Conservation (phyloP, 148 eudicot species). For the Diospyros kaki region DNA sequence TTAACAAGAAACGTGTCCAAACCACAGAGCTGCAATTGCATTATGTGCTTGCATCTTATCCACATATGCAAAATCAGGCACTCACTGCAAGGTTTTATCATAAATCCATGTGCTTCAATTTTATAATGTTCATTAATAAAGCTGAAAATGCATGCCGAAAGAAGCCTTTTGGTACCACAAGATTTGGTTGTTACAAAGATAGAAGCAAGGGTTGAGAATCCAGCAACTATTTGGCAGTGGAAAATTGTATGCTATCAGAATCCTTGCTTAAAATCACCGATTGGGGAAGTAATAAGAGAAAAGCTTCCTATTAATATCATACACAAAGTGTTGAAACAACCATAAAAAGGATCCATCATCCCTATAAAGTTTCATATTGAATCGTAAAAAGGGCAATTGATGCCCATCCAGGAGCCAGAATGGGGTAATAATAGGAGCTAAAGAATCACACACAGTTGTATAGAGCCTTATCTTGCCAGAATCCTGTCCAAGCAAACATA, state of each 20-base stretch:
- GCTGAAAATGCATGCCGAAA: neutral
- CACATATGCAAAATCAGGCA: neutral
- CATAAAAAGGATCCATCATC: neutral
- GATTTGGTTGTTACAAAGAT: neutral
- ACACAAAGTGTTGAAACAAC: neutral
- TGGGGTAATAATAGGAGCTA: neutral
- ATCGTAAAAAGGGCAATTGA: too few relatives aligned
- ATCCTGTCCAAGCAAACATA: too few relatives aligned
- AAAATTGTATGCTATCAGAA: neutral
- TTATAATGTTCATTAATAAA: neutral
- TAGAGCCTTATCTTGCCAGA: too few relatives aligned
- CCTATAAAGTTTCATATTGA: too few relatives aligned
- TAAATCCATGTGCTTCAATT: neutral
- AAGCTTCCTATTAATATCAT: neutral
- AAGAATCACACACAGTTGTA: neutral
- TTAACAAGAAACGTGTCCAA: neutral
- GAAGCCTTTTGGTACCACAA: neutral
- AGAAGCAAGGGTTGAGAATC: neutral
- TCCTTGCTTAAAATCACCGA: neutral
- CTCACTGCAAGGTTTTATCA: constrained; percentile 7
- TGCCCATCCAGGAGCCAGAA: too few relatives aligned
- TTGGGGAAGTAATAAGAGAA: neutral
- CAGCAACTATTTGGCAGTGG: too few relatives aligned
- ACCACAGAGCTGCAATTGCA: neutral
- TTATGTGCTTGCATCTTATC: neutral